These are phyloP conservation scores for Dicorynia guianensis DNA, from an alignment of 306 rosid genomes.

Conservation along the genomic window DNA sequence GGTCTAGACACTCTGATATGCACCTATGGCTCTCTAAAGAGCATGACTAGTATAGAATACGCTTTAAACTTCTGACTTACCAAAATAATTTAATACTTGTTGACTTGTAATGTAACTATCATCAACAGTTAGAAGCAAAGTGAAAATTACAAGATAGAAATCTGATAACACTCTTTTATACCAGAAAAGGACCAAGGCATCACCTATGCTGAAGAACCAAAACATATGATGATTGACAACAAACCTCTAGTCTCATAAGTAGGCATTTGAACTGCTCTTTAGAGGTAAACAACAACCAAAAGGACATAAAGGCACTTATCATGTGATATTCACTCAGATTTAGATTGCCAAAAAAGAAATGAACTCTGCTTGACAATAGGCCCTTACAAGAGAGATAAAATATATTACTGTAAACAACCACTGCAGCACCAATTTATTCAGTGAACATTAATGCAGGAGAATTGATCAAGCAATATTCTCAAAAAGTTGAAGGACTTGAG, in stretches of 20 bases:
- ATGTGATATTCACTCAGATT: background rate
- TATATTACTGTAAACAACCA: background rate
- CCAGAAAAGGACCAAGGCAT: background rate
- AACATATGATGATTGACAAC: background rate
- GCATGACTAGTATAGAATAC: background rate
- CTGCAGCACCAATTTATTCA: background rate
- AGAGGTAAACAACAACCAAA: background rate
- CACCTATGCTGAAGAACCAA: background rate
- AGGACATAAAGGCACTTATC: background rate
- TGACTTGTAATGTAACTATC: background rate
- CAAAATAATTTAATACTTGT: background rate
- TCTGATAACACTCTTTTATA: background rate
- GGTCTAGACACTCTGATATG: background rate
- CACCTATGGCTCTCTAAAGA: background rate
- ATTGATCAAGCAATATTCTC: background rate
- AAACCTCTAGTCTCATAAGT: background rate
- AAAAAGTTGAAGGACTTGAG: slow-evolving; percentile 29
- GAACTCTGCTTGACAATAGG: slow-evolving; percentile 1
- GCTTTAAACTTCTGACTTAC: slow-evolving; percentile 10
- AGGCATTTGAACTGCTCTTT: background rate
- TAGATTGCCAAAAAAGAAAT: background rate
- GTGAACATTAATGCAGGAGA: slow-evolving; percentile 15
- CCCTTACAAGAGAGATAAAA: background rate
- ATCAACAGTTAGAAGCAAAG: background rate
- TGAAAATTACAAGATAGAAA: background rate